Base-by-base conservation (phyloP, 2,329 filamentous ascomycete genomes). In the Alternaria ethzedia region DNA sequence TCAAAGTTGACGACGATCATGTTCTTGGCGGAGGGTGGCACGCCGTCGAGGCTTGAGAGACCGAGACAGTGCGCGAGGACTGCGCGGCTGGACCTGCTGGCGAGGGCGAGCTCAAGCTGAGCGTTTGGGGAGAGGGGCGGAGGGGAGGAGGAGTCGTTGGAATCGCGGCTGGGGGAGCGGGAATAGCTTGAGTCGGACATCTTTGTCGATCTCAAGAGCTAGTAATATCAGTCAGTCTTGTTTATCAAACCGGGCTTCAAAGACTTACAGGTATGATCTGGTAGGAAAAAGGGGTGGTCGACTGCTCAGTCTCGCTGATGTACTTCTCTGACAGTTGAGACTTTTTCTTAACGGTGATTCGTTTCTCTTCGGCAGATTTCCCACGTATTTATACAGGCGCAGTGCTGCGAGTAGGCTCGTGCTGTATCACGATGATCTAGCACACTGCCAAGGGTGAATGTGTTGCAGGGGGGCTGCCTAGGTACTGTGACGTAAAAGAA, bases 1-100 rank as follows among this genome's bases (percentile, higher is more conserved):
- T 67, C 64, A 11, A 69, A 49, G 50, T 59, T 63, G 7, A 67
- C 51, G 4, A 65, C 64, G 20, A 67, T 50, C 17, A 59, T 59
- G 49, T 30, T 52, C 2, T 63, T 36, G 1, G 58, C 64, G 4
- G 61, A 44, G 5, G 50, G 17, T 5, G 67, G 59, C 8, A 58
- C 41, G 9, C 23, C 47, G 13, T 46, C 17, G 11, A 58, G 54
- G 6, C 30, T 49, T 15, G 15, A 25, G 7, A 58, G 32, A 7
- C 59, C 60, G 9, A 63, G 55, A 21, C 49, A 63, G 30, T 63
- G 60, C 6, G 32, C 15, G 47, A 63, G 20, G 11, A 63, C 49
- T 9, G 26, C 44, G 21, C 47, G 30, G 21, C 23, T 26, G 26
- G 55, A 47, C 11, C 43, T 28, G 10, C 4, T 3, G 2, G 17